Percentiles rank a stretch among this genome's conserved stretches.
phyloP scores from a whole-genome alignment of 1,284 basidiomycete genomes.

The Moesziomyces parantarcticus region DNA sequence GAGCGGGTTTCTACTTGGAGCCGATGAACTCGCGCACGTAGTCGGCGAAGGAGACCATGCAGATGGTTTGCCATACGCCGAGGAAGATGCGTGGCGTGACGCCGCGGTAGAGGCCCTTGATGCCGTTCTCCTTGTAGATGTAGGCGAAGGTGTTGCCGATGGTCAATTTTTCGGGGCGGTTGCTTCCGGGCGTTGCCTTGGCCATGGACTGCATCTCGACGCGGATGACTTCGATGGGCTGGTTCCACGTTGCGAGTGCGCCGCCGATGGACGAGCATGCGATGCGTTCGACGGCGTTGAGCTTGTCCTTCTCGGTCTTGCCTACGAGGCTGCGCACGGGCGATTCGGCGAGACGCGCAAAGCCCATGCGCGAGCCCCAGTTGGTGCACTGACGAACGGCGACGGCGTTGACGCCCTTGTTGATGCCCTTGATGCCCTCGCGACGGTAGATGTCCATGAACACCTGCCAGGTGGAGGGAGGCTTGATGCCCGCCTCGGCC shows the following conservation, averaged over 20 bases:
- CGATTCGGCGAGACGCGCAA: slow-evolving; percentile 90
- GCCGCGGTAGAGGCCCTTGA: slow-evolving; percentile 96
- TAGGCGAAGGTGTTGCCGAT: slow-evolving; percentile 86
- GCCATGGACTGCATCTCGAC: slow-evolving; percentile 99
- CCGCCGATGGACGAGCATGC: slow-evolving; percentile 88
- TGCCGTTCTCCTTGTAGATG: slow-evolving; percentile 95
- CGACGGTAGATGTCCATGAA: slow-evolving; percentile 93
- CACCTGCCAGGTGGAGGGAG: slow-evolving; percentile 86
- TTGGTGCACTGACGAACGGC: slow-evolving; percentile 95
- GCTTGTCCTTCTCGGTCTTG: slow-evolving; percentile 77
- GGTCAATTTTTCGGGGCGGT: slow-evolving; percentile 86
- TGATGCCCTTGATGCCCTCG: slow-evolving; percentile 94
- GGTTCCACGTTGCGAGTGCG: slow-evolving; percentile 98
- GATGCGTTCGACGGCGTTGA: slow-evolving; percentile 86
- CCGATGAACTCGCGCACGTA: slow-evolving; percentile 73
- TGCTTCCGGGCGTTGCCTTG: slow-evolving; percentile 77
- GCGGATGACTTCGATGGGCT: slow-evolving; percentile 96
- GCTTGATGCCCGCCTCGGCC: slow-evolving; percentile 85
- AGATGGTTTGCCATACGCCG: slow-evolving; percentile 95
- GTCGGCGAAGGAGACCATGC: slow-evolving; percentile 97
- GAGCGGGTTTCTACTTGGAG: slow-evolving; percentile 20
- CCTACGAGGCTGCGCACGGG: slow-evolving; percentile 82
- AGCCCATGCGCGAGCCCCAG: slow-evolving; percentile 98
- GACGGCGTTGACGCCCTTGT: slow-evolving; percentile 99
- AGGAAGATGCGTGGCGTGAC: slow-evolving; percentile 96